Base-by-base conservation (phyloP, 805 yeast species). In the Yamadazyma laniorum region DNA sequence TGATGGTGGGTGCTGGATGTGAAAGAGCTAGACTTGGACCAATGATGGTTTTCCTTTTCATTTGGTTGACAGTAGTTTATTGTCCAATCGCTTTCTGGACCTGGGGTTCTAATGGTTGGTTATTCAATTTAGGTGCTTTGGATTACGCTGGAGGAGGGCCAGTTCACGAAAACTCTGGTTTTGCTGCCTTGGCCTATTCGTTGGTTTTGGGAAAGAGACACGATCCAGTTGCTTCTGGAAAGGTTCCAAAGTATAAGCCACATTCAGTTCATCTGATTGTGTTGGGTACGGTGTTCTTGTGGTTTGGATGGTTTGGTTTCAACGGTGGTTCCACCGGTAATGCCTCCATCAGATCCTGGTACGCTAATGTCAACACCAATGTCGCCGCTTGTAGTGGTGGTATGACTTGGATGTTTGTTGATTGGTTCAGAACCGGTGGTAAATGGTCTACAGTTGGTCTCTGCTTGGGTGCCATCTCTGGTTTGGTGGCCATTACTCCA, bases 71-170 rank as follows among this genome's bases (percentile, higher is more conserved):
- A 7, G 77, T 93, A 32, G 99, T 93, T 31, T 93, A 93, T 75
- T 84, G 95, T 63, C 97, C 97, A 39, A 75, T 85, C 62, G 99
- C 98, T 13, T 85, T 83, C 68, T 91, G 98, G 98, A 85, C 95
- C 18, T 93, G 99, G 99, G 91, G 91, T 63, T 77, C 82, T 18
- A 76, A 76, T 41, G 99, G 99, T 37, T 93, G 98, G 99, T 74
- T 91, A 49, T 76, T 73, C 39, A 64, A 65, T 32, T 72, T 91
- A 38, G 98, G 97, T 48, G 82, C 90, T 25, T 75, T 88, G 44
- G 99, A 93, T 70, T 93, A 86, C 58, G 99, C 99, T 16, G 99
- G 99, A 58, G 98, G 98, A 58, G 96, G 96, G 47, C 96, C 98
- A 45, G 98, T 93, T 44, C 99, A 93, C 69, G 87, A 86, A 69